Evolutionary conservation across 352 stramenopile genomes (phyloP).

Genomic region (Phytopythium delawarense): DNA sequence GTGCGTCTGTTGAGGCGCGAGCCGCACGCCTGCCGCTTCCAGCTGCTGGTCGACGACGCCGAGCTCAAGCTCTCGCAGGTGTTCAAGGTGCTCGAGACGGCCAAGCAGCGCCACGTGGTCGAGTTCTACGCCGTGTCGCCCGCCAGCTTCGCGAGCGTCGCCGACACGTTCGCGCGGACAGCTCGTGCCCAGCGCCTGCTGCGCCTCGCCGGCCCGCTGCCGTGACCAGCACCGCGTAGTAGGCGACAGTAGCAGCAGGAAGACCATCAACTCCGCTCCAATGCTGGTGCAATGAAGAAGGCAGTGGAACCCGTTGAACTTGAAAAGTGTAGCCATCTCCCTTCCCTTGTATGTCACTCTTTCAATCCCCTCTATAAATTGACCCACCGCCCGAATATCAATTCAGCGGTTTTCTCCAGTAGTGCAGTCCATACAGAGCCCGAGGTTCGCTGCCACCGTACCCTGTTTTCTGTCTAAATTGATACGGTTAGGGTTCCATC

Average conservation of each 20-base stretch:
- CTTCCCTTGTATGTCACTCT: neutral
- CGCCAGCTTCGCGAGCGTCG: constrained; percentile 12
- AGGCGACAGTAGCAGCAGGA: neutral
- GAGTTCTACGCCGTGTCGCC: constrained; percentile 10
- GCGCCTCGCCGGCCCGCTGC: constrained; percentile 1
- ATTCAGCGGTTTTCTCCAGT: neutral
- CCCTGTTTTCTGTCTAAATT: neutral
- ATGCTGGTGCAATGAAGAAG: too few relatives aligned
- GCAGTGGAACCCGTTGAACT: neutral
- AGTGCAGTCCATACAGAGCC: neutral
- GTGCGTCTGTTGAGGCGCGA: constrained; percentile 14
- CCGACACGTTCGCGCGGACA: constrained; percentile 11
- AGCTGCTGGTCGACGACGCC: constrained; percentile 15
- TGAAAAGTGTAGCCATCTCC: constrained; percentile 15
- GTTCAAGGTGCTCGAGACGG: constrained; percentile 21
- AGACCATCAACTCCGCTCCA: too few relatives aligned
- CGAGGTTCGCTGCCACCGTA: neutral
- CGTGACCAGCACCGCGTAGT: neutral
- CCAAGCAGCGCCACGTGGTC: constrained; percentile 3
- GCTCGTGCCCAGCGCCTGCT: constrained; percentile 8
- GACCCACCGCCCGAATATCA: neutral
- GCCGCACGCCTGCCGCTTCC: constrained; percentile 11
- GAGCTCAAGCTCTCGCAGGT: constrained; percentile 21
- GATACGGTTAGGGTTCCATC: neutral
- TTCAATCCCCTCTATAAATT: neutral